Evolutionary conservation across 441 rosid genomes (phyloP), one percentile per base, ranked within the genome.

Genomic region (Corymbia calophylla): DNA sequence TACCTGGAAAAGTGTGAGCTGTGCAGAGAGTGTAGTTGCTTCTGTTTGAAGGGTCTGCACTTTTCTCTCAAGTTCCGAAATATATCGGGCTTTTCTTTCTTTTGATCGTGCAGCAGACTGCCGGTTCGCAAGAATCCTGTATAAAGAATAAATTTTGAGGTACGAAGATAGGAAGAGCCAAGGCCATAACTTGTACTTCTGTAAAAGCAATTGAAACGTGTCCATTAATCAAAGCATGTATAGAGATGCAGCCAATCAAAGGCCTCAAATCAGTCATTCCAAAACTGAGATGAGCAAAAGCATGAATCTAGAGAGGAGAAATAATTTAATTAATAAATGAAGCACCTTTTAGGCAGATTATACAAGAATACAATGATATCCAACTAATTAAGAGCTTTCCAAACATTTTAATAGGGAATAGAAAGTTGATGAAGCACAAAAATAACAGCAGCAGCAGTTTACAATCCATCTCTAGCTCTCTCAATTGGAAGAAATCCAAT

Each of bases 101-200:
- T 97, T 97, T 35, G 98, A 96, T 51, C 98, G 95, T 53, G 99
- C 96, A 91, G 98, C 98, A 89, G 99, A 96, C 91, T 97, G 98
- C 55, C 98, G 94, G 92, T 97, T 97, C 70, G 99, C 98, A 55
- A 95, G 93, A 89, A 97, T 97, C 95, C 98, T 96, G 92, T 88
- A 91, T 31, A 66, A 87, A 23, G 51, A 39, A 44, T 47, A 25
- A 53, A 86, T 66, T 44, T 55, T 54, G 56, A 89, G 47, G 56
- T 48, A 51, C 16, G 1, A 39, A 32, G 39, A 86, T 13, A 87
- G 49, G 21, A 25, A 48, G 48, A 58, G 64, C 86, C 66, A 23
- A 49, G 39, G n/a, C n/a, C n/a, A 44, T 77, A 23, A 44, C 51
- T 44, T 77, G 84, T 44, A 44, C n/a, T 5, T 44, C 47, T 77